Evolutionary conservation across 2,329 filamentous ascomycete genomes (phyloP), one percentile per base, ranked within the genome.

Genomic region (Colletotrichum sp.): DNA sequence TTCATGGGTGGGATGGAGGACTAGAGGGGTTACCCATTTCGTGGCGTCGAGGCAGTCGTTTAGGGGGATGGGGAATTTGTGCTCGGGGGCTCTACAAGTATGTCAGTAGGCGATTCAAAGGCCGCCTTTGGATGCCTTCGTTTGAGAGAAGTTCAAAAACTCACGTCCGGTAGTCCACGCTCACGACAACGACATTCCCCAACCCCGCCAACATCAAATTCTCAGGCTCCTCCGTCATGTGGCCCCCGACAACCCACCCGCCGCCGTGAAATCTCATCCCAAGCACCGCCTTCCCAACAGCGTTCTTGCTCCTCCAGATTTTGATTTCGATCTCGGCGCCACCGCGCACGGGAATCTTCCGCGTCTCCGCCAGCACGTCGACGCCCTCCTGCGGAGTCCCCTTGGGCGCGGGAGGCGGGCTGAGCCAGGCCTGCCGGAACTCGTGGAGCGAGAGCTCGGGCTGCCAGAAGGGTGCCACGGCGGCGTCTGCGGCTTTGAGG

Each of bases 211-310:
- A 80, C 39, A 84, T 79, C 55, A 84, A 70, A 65, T 83, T 85
- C 80, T 86, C 85, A 2, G 80, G 78, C 36, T 82, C 80, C 66
- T 86, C 85, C 8, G 81, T 81, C 71, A 80, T 81, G 39, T 85
- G 84, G 3, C 80, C 73, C 24, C 84, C 84, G 12, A 86, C 79
- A 2, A 79, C 79, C 81, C 82, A 83, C 12, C 83, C 84, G 10
- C 84, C 84, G n/a, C 84, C 84, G 68, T 86, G 85, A 76, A 84
- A 83, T 44, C 84, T 79, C 74, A 85, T 79, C 67, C 84, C 78
- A 4, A 81, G 75, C 39, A 83, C 75, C 6, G 81, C 80, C 8
- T 80, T 24, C 6, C 44, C 44, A 13, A 12, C 18, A 32, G 16
- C 30, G 18, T 15, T 62, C 59, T 79, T 81, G 18, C 81, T 80